These are phyloP conservation scores for Penicillium sp. DNA, from an alignment of 2,329 filamentous ascomycete genomes.

Conservation along the genomic window DNA sequence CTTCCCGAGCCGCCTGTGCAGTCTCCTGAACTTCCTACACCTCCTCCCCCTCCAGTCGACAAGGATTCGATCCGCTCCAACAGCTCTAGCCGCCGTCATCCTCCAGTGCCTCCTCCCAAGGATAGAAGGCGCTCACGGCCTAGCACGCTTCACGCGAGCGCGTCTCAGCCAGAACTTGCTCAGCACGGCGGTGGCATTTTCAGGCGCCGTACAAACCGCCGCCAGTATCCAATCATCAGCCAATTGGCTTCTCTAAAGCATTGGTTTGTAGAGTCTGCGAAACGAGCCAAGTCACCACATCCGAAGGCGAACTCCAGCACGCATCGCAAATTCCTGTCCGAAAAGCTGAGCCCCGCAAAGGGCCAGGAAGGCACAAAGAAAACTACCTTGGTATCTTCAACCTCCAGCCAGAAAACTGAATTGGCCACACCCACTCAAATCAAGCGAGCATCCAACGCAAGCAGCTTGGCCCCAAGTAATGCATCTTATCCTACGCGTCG, in stretches of 20 bases:
- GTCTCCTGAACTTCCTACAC: constrained; percentile 47
- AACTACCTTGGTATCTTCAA: constrained; percentile 28
- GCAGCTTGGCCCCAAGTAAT: constrained; percentile 48
- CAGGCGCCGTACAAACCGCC: constrained; percentile 58
- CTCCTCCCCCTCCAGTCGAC: constrained; percentile 75
- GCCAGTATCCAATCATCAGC: constrained; percentile 67
- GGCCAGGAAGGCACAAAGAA: constrained; percentile 41
- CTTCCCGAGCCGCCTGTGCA: constrained; percentile 66
- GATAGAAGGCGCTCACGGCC: constrained; percentile 78
- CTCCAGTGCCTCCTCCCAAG: constrained; percentile 81
- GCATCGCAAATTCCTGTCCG: constrained; percentile 44
- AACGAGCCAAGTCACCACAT: constrained; percentile 64
- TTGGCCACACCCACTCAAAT: constrained; percentile 43
- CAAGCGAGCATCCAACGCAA: constrained; percentile 47
- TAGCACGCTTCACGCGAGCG: constrained; percentile 85
- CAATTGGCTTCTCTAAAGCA: constrained; percentile 72
- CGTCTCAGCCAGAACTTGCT: constrained; percentile 67
- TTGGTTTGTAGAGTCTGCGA: constrained; percentile 72
- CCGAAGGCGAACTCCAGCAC: constrained; percentile 36
- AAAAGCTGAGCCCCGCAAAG: constrained; percentile 46
- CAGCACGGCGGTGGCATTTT: constrained; percentile 58
- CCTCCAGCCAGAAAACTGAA: constrained; percentile 31
- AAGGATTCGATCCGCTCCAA: constrained; percentile 73
- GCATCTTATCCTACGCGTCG: constrained; percentile 48
- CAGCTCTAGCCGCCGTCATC: constrained; percentile 75